A percentile compares a stretch with the other conserved stretches of the same genome.
phyloP scores from a whole-genome alignment of 306 rosid species.

The Prosopis cineraria region DNA sequence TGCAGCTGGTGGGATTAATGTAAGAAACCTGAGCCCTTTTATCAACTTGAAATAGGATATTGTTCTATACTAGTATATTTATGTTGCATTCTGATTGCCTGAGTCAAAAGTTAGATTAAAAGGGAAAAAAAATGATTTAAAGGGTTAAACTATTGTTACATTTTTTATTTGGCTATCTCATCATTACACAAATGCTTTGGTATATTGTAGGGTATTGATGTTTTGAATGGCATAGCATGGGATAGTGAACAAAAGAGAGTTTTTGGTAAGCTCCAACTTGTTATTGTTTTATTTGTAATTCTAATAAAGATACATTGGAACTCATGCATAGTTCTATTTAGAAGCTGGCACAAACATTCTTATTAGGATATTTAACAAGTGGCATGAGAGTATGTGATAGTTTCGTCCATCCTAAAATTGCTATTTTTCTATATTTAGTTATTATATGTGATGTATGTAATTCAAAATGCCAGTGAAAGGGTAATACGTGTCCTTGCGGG shows the following conservation, averaged over 20 bases:
- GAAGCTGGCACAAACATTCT: background rate
- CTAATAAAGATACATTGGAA: background rate
- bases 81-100: background rate
- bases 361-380: no score
- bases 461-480: background rate
- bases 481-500: background rate
- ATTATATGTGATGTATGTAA: background rate
- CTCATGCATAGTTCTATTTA: background rate
- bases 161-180: conserved; percentile 6
- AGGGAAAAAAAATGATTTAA: background rate
- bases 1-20: conserved; percentile 53
- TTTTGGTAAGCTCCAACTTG: conserved; percentile 59
- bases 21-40: conserved; percentile 52
- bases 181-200: background rate
- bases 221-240: conserved; percentile 97
- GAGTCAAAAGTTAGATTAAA: background rate
- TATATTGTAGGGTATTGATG: conserved; percentile 57
- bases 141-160: background rate
- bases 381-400: background rate
- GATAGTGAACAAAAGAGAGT: conserved; percentile 58
- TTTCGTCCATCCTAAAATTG: background rate
- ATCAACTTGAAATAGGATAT: conserved; percentile 7
- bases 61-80: background rate
- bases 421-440: background rate
- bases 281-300: conserved; percentile 1